Evolutionary conservation across 331 rosid species (phyloP).

Genomic region (Phaseolus coccineus): DNA sequence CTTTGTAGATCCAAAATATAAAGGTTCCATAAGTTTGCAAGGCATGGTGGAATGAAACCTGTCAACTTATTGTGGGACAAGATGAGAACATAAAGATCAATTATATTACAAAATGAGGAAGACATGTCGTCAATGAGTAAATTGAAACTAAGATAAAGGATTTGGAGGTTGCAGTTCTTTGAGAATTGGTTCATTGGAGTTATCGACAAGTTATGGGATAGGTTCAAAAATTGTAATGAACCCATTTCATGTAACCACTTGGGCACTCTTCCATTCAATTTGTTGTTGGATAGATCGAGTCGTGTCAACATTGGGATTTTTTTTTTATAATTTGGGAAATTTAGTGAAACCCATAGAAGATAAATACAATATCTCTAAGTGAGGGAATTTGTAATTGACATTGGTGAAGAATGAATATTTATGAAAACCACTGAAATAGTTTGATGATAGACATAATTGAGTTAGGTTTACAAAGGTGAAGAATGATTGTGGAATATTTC

Average conservation of each 20-base stretch:
- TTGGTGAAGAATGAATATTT: neutral
- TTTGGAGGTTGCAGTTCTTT: rapidly evolving
- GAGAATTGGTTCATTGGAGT: neutral
- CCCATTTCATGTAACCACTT: neutral
- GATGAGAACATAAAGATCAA: neutral
- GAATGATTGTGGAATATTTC: neutral
- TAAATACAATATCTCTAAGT: neutral
- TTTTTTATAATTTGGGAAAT: neutral
- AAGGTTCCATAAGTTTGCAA: neutral
- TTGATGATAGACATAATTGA: neutral
- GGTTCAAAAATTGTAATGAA: neutral
- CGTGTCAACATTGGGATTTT: neutral
- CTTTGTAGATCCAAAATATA: neutral
- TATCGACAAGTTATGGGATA: neutral
- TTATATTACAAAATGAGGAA: neutral
- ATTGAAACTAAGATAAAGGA: neutral
- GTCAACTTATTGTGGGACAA: constrained; percentile 1
- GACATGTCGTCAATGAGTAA: neutral
- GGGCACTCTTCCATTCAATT: neutral
- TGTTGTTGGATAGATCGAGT: neutral
- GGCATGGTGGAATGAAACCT: neutral
- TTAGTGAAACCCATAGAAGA: neutral
- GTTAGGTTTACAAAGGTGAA: neutral
- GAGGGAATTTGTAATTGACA: no score
- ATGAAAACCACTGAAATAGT: neutral